Evolutionary conservation across 2,329 filamentous ascomycete species (phyloP).

Genomic region (Penicillium hordei): DNA sequence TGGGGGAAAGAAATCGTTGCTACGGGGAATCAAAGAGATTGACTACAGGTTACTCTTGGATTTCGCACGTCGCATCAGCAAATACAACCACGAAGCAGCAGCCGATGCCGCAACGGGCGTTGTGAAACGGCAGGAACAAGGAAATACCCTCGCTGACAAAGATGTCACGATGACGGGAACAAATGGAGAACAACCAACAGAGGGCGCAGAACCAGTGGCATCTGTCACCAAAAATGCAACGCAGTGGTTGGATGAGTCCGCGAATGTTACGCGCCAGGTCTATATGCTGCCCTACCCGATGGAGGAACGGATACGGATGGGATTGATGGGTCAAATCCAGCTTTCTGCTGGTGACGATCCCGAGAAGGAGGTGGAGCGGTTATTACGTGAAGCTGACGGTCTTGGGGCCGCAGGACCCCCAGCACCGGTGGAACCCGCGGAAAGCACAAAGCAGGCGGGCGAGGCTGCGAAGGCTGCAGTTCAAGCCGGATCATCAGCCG

Average conservation of each 20-base stretch:
- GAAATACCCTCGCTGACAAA: slow-evolving; percentile 18
- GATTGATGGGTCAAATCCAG: slow-evolving; percentile 48
- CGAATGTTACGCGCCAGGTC: slow-evolving; percentile 40
- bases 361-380: slow-evolving; percentile 47
- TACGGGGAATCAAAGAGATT: slow-evolving; percentile 36
- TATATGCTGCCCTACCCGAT: slow-evolving; percentile 48
- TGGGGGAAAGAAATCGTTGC: slow-evolving; percentile 1
- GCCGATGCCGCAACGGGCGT: slow-evolving; percentile 41
- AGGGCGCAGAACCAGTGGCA: slow-evolving; percentile 34
- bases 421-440: slow-evolving; percentile 38
- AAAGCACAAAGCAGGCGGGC: slow-evolving; percentile 35
- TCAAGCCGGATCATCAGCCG: slow-evolving; percentile 29
- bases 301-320: slow-evolving; percentile 46
- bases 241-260: slow-evolving; percentile 44
- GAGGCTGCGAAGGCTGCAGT: slow-evolving; percentile 38
- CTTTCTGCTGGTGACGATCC: slow-evolving; percentile 53
- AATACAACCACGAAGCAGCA: slow-evolving; percentile 48
- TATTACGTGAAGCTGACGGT: slow-evolving; percentile 58
- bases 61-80: slow-evolving; percentile 49
- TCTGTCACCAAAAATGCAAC: slow-evolving; percentile 43
- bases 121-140: slow-evolving; percentile 20
- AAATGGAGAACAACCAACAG: slow-evolving; percentile 26
- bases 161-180: slow-evolving; percentile 39
- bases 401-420: slow-evolving; percentile 45
- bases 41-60: slow-evolving; percentile 47